Base-by-base conservation (phyloP, 352 stramenopile genomes). In the Globisporangium perplexum region DNA sequence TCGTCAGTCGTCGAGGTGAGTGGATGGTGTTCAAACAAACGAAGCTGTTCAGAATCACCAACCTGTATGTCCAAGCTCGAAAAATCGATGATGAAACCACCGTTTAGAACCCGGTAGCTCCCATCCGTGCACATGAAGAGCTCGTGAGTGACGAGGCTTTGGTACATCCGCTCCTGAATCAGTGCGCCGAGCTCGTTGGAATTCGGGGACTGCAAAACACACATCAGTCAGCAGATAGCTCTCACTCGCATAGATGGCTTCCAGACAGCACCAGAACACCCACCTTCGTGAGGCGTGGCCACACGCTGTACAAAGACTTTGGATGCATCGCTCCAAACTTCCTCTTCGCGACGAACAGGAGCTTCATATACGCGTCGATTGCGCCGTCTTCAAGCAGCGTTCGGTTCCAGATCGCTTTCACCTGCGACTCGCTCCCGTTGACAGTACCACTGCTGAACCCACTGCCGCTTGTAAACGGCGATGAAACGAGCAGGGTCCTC, bases 51-150 rank as follows among this genome's bases (percentile, higher is more conserved):
- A 17, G 14, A 39, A 7, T 23, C 12, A 23, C 17, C 43, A 30
- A 88, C 79, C 65, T 89, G 74, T 46, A 88, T 71, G 52, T 90
- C 75, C 74, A 92, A 83, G 18, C 60, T 68, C n/a, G 43, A 46
- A 6, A 74, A 61, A 53, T 89, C 77, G 26, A 92, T 72, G 18
- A 90, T 60, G 28, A 82, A 92, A 23, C 74, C 78, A 20, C 56
- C 74, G 42, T 56, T 72, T 5, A 92, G 50, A 6, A 65, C 54
- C 23, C 78, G 69, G 51, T 84, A 89, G 11, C 41, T 68, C n/a
- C 73, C 73, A 47, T 90, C 78, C 12, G 73, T 79, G 36, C 82
- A 92, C 54, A 88, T 60, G 54, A 90, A 90, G 24, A 90, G 50
- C 26, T 84, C 74, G 31, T 83, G 66, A 12, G 53, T 62, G 1